Percentiles rank a stretch among this genome's conserved stretches.
phyloP scores from a whole-genome alignment of 2,329 filamentous ascomycete genomes.

The Colletotrichum plurivorum region DNA sequence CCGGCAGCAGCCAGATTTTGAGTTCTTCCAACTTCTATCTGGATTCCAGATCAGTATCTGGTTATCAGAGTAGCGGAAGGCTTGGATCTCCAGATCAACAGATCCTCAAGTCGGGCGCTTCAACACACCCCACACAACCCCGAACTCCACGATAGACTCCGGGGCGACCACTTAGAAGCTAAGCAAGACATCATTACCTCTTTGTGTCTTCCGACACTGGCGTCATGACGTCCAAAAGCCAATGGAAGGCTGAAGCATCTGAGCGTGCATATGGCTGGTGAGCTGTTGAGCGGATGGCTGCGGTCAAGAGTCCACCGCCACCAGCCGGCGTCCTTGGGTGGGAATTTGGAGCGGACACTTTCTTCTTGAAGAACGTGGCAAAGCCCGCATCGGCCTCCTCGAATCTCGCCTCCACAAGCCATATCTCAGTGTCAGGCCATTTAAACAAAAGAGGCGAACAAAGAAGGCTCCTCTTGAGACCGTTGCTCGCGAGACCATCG shows the following conservation, averaged over 20 bases:
- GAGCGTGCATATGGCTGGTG: constrained; percentile 24
- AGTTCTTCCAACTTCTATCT: background rate
- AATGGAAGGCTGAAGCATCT: constrained; percentile 1
- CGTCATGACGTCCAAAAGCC: background rate
- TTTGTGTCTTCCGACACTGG: constrained; percentile 18
- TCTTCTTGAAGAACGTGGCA: constrained; percentile 18
- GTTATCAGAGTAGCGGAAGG: constrained; percentile 5
- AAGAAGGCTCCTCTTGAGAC: constrained; percentile 26
- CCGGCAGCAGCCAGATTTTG: background rate
- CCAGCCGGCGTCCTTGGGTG: background rate
- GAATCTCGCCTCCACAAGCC: background rate
- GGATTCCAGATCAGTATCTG: background rate
- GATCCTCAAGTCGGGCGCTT: background rate
- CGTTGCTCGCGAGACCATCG: constrained; percentile 12
- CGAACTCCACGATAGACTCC: background rate
- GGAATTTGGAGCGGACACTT: constrained; percentile 13
- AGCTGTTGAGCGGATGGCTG: constrained; percentile 6
- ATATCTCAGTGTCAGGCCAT: background rate
- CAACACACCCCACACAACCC: background rate
- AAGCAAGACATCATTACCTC: background rate
- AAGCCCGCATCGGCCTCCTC: background rate
- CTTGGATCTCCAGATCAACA: constrained; percentile 1
- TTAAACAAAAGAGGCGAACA: constrained; percentile 16
- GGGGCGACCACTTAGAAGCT: background rate
- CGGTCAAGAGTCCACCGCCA: background rate